Percentiles rank a stretch among this genome's conserved stretches.
Evolutionary conservation across 305 asterid genomes (phyloP).

Genomic region (Vinca major): DNA sequence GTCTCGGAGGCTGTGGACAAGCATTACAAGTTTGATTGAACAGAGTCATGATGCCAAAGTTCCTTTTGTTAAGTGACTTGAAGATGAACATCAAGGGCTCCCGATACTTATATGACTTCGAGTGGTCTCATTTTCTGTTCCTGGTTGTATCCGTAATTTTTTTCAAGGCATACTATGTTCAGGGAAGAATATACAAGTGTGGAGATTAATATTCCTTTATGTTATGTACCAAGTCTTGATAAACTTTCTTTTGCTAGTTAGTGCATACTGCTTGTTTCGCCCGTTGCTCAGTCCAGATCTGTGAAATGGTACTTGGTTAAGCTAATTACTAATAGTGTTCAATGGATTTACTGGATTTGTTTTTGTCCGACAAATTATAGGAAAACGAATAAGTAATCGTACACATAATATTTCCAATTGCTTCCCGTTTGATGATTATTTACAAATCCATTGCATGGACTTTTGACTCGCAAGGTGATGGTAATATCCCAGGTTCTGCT

Average conservation of each 20-base stretch:
- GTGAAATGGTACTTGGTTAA: not conserved
- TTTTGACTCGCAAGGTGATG: not conserved
- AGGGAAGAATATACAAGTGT: not conserved
- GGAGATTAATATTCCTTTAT: not conserved
- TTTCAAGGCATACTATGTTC: not conserved
- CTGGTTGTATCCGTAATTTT: not conserved
- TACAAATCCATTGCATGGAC: not conserved
- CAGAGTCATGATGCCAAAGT: too few relatives aligned
- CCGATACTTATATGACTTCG: not conserved
- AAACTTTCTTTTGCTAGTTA: not conserved
- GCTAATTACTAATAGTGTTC: not conserved
- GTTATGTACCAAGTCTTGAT: not conserved
- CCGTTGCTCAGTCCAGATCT: not conserved
- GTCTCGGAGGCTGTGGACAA: conserved; percentile 79
- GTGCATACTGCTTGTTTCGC: not conserved
- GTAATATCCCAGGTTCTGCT: not conserved
- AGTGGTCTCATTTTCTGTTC: not conserved
- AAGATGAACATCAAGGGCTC: too few relatives aligned
- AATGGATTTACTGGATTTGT: not conserved
- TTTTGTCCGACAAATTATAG: not conserved
- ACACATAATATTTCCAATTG: not conserved
- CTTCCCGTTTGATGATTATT: not conserved
- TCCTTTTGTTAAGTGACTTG: too few relatives aligned
- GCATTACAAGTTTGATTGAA: conserved; percentile 70
- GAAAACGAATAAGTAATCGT: not conserved